A percentile compares a stretch with the other conserved stretches of the same genome.
phyloP scores from a whole-genome alignment of 2,329 filamentous ascomycete species.

The Aspergillus luchuensis region DNA sequence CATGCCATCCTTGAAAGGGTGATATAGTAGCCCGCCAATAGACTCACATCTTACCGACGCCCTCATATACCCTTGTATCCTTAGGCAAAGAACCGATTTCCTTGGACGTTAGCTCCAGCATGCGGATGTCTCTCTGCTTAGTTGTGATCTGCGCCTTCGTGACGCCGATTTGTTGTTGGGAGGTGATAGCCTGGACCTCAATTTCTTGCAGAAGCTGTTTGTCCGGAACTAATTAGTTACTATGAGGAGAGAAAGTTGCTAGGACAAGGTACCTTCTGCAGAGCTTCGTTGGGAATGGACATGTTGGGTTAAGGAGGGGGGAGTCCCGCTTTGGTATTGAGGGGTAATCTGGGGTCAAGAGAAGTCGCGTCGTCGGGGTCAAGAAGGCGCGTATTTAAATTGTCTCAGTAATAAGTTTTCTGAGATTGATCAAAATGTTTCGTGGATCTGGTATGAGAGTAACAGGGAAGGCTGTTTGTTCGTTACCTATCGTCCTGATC shows the following conservation, averaged over 20 bases:
- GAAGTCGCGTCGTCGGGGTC: background rate
- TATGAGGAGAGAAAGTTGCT: slow-evolving; percentile 11
- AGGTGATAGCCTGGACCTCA: slow-evolving; percentile 80
- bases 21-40: background rate
- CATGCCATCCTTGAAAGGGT: background rate
- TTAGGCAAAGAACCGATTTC: slow-evolving; percentile 77
- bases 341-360: background rate
- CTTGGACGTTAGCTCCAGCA: slow-evolving; percentile 81
- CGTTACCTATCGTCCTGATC: background rate
- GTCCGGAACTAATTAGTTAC: background rate
- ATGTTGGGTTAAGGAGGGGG: slow-evolving; percentile 53
- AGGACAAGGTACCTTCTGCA: slow-evolving; percentile 75
- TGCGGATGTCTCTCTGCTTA: slow-evolving; percentile 85
- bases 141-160: slow-evolving; percentile 80
- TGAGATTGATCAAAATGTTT: background rate
- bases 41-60: slow-evolving; percentile 91
- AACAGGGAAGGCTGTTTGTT: background rate
- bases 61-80: slow-evolving; percentile 84
- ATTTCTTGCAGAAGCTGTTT: slow-evolving; percentile 86
- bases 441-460: background rate
- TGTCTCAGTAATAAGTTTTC: no score
- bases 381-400: background rate
- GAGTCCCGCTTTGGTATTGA: slow-evolving; percentile 10
- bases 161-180: slow-evolving; percentile 88
- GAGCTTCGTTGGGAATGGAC: slow-evolving; percentile 90